Evolutionary conservation across 805 yeast genomes (phyloP).

Genomic region (Candida vaughaniae): DNA sequence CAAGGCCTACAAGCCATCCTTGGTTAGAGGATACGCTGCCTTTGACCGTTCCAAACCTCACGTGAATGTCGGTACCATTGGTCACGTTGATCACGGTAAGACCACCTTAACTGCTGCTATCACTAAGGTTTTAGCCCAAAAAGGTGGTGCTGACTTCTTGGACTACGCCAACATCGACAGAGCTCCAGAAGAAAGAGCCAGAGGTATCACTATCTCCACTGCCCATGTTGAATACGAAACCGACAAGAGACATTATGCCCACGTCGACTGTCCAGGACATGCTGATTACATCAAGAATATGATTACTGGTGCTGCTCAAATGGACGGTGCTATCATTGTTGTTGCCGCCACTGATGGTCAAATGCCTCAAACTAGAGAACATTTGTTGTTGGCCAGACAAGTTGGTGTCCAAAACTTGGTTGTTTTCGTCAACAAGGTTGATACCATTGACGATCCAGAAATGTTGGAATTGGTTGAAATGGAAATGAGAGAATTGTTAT

Average conservation of each 20-base stretch:
- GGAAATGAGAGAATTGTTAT: constrained; percentile 98
- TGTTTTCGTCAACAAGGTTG: constrained; percentile 97
- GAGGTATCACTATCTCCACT: constrained; percentile 98
- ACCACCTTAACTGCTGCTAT: constrained; percentile 98
- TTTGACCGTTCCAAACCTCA: constrained; percentile 97
- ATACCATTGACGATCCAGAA: constrained; percentile 96
- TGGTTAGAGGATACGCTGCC: constrained; percentile 55
- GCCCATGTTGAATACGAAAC: constrained; percentile 98
- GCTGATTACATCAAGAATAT: constrained; percentile 98
- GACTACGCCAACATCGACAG: constrained; percentile 93
- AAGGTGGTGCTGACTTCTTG: constrained; percentile 91
- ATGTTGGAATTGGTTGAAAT: constrained; percentile 99
- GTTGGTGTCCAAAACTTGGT: constrained; percentile 98
- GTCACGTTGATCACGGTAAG: constrained; percentile 99
- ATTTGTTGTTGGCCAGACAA: constrained; percentile 96
- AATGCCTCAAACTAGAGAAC: constrained; percentile 99
- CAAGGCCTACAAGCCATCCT: constrained; percentile 1
- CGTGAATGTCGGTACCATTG: constrained; percentile 95
- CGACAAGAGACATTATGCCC: constrained; percentile 92
- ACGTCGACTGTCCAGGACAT: constrained; percentile 80
- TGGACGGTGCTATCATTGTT: constrained; percentile 98
- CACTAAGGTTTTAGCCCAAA: constrained; percentile 85
- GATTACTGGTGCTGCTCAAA: constrained; percentile 99
- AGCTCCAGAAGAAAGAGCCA: constrained; percentile 99
- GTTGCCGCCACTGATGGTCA: constrained; percentile 99